Conservation (phyloP, 768 basidiomycete genomes). For the Suillus cothurnatus region DNA sequence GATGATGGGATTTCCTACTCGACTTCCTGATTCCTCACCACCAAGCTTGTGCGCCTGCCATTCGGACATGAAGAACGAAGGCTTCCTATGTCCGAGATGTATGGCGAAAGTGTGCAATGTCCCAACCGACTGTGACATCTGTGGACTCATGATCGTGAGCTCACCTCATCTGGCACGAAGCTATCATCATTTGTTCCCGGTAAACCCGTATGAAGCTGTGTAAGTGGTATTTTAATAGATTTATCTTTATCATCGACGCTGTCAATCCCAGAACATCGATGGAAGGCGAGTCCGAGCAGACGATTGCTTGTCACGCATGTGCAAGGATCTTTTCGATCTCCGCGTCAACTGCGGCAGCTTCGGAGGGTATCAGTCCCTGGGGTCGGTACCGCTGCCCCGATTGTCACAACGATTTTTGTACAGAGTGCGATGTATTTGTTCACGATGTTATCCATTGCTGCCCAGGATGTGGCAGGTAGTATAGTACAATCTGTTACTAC, state of each 20-base stretch:
- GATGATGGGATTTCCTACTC: slow-evolving; percentile 99
- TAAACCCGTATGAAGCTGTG: slow-evolving; percentile 82
- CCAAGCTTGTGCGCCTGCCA: slow-evolving; percentile 93
- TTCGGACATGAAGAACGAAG: slow-evolving; percentile 87
- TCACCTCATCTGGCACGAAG: slow-evolving; percentile 96
- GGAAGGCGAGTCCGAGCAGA: slow-evolving; percentile 38
- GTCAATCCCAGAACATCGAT: slow-evolving; percentile 38
- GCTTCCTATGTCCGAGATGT: slow-evolving; percentile 95
- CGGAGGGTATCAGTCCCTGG: slow-evolving; percentile 77
- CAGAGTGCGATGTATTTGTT: slow-evolving; percentile 95
- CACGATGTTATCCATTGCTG: slow-evolving; percentile 96
- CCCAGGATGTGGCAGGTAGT: slow-evolving; percentile 75
- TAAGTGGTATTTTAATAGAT: slow-evolving; percentile 44
- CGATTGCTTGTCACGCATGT: slow-evolving; percentile 73
- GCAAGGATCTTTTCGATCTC: slow-evolving; percentile 64
- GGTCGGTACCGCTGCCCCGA: slow-evolving; percentile 90
- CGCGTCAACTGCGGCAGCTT: slow-evolving; percentile 36
- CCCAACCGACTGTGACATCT: slow-evolving; percentile 97
- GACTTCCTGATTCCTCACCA: slow-evolving; percentile 80
- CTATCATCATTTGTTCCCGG: slow-evolving; percentile 95
- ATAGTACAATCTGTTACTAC: slow-evolving; percentile 16
- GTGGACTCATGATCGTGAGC: slow-evolving; percentile 96
- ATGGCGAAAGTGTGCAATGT: slow-evolving; percentile 94
- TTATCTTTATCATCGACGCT: slow-evolving; percentile 8
- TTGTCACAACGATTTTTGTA: slow-evolving; percentile 86